phyloP scores from a whole-genome alignment of 108 stramenopile genomes.

The Cyclotella sp. region DNA sequence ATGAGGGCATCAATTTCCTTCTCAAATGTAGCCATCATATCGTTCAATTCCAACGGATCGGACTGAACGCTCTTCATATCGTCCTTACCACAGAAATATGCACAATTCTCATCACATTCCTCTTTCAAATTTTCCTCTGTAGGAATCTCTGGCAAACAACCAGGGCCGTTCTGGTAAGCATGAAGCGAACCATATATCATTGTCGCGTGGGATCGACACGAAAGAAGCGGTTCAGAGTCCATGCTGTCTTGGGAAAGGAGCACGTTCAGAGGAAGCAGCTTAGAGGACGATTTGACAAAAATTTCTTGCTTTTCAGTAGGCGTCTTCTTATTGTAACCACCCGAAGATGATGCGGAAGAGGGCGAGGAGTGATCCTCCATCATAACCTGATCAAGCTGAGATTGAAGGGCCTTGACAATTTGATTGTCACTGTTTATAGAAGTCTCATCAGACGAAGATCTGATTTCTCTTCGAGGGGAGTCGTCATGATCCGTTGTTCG shows the following conservation, averaged over 20 bases:
- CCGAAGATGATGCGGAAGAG: conserved; percentile 7
- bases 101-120: conserved; percentile 10
- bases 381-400: conserved; percentile 10
- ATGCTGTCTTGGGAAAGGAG: conserved; percentile 44
- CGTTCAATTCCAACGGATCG: conserved; percentile 9
- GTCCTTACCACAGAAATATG: not conserved
- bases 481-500: no score
- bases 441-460: not conserved
- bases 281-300: conserved; percentile 30
- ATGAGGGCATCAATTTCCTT: conserved; percentile 13
- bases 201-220: conserved; percentile 20
- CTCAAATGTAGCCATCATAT: conserved; percentile 16
- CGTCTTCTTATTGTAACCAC: not conserved
- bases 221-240: conserved; percentile 52
- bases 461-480: not conserved
- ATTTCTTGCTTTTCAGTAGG: conserved; percentile 3
- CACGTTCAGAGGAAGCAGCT: conserved; percentile 26
- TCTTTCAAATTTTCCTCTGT: not conserved
- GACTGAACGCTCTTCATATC: conserved; percentile 1
- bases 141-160: not conserved
- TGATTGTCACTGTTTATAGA: conserved; percentile 8
- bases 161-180: not conserved
- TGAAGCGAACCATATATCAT: conserved; percentile 6
- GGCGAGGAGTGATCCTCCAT: conserved; percentile 6
- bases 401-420: not conserved